Evolutionary conservation across 108 stramenopile species (phyloP).

Genomic region (Epithemia pelagica): DNA sequence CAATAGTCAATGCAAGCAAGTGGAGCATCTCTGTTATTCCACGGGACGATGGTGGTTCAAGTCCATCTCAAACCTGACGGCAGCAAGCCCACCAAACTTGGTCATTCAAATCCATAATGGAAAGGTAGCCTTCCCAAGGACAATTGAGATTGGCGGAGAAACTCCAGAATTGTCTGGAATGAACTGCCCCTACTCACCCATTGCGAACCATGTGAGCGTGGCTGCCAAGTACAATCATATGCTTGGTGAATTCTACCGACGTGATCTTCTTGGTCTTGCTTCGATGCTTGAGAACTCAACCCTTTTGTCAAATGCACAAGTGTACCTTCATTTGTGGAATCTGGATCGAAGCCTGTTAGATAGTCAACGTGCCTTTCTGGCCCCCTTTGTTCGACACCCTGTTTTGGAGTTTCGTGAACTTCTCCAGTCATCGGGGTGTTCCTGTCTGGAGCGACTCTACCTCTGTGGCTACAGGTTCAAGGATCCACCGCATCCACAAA

Average conservation of each 20-base stretch:
- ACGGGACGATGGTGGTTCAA: constrained; percentile 5
- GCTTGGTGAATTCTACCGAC: constrained; percentile 49
- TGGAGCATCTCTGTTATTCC: constrained; percentile 3
- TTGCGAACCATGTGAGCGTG: constrained; percentile 32
- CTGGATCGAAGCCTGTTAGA: not conserved
- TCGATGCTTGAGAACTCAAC: not conserved
- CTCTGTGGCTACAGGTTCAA: not conserved
- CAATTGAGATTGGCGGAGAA: not conserved
- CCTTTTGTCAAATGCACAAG: not conserved
- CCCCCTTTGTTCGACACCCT: not conserved
- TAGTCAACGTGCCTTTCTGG: not conserved
- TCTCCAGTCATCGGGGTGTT: not conserved
- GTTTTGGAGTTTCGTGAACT: not conserved
- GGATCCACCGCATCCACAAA: not conserved
- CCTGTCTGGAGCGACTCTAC: not conserved
- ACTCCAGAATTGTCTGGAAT: not conserved
- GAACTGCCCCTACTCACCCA: constrained; percentile 13
- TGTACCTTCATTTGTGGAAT: not conserved
- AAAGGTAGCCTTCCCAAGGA: not conserved
- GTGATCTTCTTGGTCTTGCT: not conserved
- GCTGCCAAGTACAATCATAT: constrained; percentile 42
- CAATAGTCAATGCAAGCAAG: not conserved
- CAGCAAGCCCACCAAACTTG: constrained; percentile 1
- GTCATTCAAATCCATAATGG: not conserved
- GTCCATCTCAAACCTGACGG: not conserved